phyloP scores from a whole-genome alignment of 1,284 basidiomycete genomes.

The Megacollybia platyphylla region DNA sequence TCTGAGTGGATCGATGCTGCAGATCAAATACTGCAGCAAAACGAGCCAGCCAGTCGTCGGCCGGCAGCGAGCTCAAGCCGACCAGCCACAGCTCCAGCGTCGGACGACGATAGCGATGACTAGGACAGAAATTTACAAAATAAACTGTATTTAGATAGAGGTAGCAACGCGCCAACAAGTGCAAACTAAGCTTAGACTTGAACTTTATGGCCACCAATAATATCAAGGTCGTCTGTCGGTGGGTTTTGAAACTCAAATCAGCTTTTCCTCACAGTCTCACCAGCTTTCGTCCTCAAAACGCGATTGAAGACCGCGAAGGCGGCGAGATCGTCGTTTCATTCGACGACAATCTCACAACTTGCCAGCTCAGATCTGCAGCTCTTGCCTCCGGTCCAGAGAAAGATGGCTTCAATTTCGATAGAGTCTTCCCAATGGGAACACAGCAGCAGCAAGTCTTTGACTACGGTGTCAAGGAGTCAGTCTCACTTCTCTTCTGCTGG shows the following conservation, averaged over 20 bases:
- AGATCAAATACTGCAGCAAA: constrained; percentile 61
- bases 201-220: constrained; percentile 65
- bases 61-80: constrained; percentile 49
- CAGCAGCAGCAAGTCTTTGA: constrained; percentile 95
- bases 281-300: constrained; percentile 93
- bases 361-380: constrained; percentile 65
- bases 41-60: constrained; percentile 34
- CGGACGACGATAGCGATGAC: constrained; percentile 30
- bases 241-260: constrained; percentile 15
- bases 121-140: constrained; percentile 11
- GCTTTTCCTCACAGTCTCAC: not conserved
- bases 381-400: constrained; percentile 65
- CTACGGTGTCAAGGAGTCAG: constrained; percentile 94
- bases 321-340: constrained; percentile 90
- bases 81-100: constrained; percentile 23
- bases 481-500: constrained; percentile 13
- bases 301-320: constrained; percentile 82
- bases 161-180: constrained; percentile 14
- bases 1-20: constrained; percentile 89
- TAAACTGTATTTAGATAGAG: not conserved
- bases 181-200: constrained; percentile 9
- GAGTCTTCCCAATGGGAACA: constrained; percentile 90
- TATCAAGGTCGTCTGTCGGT: constrained; percentile 94
- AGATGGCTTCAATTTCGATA: constrained; percentile 95
- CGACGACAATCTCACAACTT: constrained; percentile 74